These are phyloP conservation scores for Raphanus sativus DNA, from an alignment of 345 rosid species.

Conservation along the genomic window DNA sequence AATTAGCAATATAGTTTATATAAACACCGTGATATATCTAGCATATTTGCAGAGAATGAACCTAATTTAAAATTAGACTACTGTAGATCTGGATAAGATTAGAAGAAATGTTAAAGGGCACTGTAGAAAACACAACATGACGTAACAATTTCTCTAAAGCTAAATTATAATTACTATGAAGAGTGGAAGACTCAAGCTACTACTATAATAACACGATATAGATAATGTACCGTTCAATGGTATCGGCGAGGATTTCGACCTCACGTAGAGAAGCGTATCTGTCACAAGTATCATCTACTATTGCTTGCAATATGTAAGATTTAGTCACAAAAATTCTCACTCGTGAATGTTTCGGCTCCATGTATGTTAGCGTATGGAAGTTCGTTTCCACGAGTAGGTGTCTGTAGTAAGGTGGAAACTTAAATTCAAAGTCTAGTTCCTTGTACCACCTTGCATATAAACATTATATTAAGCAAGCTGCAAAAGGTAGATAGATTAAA, in stretches of 20 bases:
- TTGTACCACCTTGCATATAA: background rate
- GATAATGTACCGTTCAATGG: background rate
- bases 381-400: background rate
- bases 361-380: background rate
- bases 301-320: background rate
- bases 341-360: background rate
- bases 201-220: no score
- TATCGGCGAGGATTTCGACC: background rate
- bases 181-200: background rate
- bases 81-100: background rate
- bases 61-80: background rate
- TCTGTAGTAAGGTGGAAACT: background rate
- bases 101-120: background rate
- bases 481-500: background rate
- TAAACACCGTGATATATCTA: background rate
- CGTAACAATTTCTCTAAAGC: background rate
- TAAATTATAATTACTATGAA: no score
- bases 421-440: background rate
- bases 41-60: background rate
- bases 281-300: background rate
- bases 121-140: background rate
- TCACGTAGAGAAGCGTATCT: background rate
- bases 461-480: background rate
- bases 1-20: background rate
- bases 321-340: background rate